Percentiles rank a stretch among this genome's conserved stretches.
These are phyloP conservation scores for Schizosaccharomyces versatilis DNA, from an alignment of 1,139 yeast species.

Conservation along the genomic window DNA sequence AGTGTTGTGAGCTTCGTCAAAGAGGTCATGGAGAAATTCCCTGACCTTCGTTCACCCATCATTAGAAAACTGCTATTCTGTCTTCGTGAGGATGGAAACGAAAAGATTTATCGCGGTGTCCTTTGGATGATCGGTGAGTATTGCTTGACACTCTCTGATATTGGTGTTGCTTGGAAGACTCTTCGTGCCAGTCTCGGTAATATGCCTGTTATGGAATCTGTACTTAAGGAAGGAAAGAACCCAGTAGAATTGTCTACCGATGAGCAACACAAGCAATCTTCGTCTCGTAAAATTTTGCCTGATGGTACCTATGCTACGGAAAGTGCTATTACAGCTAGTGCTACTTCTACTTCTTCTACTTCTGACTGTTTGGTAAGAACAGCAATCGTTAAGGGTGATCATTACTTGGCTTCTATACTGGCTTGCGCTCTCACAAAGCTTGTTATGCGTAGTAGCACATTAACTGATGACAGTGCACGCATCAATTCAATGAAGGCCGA, in stretches of 20 bases:
- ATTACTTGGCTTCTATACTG: constrained; percentile 71
- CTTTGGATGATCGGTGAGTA: constrained; percentile 94
- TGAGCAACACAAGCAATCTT: constrained; percentile 20
- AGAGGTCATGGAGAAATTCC: constrained; percentile 84
- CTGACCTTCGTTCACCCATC: constrained; percentile 49
- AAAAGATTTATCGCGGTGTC: constrained; percentile 81
- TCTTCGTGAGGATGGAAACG: constrained; percentile 51
- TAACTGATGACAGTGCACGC: constrained; percentile 29
- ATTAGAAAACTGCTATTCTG: constrained; percentile 41
- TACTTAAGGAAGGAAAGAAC: constrained; percentile 19
- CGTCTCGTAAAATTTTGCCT: constrained; percentile 49
- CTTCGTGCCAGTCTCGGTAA: constrained; percentile 74
- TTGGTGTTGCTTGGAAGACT: constrained; percentile 71
- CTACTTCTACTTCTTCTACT: constrained; percentile 16
- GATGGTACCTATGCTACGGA: constrained; percentile 98
- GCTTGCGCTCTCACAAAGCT: constrained; percentile 77
- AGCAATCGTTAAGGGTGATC: constrained; percentile 68
- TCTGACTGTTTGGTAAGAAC: constrained; percentile 53
- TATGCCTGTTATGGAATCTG: constrained; percentile 52
- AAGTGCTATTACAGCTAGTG: constrained; percentile 47
- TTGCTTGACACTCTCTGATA: constrained; percentile 42
- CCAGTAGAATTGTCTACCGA: constrained; percentile 18
- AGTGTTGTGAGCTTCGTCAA: constrained; percentile 78
- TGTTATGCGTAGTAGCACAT: constrained; percentile 50
- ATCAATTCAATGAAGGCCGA: constrained; percentile 82